Evolutionary conservation across 73 alveolate species (phyloP).

Genomic region (Paramecium biaurelia): DNA sequence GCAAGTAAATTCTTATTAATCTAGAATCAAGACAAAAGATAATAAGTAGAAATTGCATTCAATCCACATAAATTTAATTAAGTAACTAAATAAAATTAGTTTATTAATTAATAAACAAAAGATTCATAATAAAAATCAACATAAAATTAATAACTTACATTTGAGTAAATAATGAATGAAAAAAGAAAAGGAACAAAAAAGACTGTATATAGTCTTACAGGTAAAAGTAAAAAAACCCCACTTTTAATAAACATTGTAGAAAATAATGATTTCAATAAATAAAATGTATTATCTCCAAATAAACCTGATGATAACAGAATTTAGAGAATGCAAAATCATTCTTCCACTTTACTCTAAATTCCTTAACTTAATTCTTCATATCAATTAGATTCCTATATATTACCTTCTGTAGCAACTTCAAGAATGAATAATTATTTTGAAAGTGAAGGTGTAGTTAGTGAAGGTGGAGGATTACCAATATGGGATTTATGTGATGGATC

Average conservation of each 20-base stretch:
- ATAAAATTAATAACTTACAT: neutral
- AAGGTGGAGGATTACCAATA: slow-evolving; percentile 38
- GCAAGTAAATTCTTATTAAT: neutral
- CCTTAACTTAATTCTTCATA: neutral
- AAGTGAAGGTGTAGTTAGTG: slow-evolving; percentile 28
- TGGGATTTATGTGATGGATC: slow-evolving; percentile 4
- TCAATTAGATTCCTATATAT: neutral
- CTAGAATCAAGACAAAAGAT: neutral
- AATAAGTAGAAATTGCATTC: neutral
- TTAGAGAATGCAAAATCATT: neutral
- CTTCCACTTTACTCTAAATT: neutral
- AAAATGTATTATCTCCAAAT: neutral
- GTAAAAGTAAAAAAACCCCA: neutral
- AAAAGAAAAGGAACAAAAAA: slow-evolving; percentile 24
- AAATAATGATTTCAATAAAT: neutral
- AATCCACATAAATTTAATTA: neutral
- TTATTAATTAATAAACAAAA: neutral
- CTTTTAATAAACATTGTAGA: neutral
- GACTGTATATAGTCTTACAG: neutral
- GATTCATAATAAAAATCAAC: neutral
- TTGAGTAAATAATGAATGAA: slow-evolving; percentile 31
- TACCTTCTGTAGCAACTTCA: slow-evolving; percentile 41
- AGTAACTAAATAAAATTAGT: neutral
- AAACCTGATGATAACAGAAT: neutral
- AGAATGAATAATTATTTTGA: neutral